These are phyloP conservation scores for Pichia membranifaciens DNA, from an alignment of 805 yeast species.

Conservation along the genomic window DNA sequence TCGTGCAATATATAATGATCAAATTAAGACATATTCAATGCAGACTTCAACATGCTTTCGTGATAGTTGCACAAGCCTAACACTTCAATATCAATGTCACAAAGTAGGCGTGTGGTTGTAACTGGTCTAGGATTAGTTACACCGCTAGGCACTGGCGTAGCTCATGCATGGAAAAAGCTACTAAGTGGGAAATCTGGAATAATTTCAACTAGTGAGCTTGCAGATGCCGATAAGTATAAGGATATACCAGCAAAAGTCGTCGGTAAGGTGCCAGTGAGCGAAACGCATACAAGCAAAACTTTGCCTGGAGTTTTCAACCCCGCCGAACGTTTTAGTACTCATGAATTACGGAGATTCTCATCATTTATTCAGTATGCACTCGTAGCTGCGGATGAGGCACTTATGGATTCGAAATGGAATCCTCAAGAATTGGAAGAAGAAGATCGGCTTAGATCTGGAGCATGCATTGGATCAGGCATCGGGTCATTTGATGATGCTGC, in stretches of 20 bases:
- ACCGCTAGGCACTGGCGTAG: constrained; percentile 74
- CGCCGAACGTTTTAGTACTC: constrained; percentile 40
- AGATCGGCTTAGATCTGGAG: constrained; percentile 48
- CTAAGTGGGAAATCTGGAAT: constrained; percentile 53
- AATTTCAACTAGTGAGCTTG: constrained; percentile 43
- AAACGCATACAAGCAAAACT: constrained; percentile 32
- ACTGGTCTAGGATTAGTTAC: constrained; percentile 87
- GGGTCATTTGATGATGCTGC: constrained; percentile 77
- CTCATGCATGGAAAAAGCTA: constrained; percentile 47
- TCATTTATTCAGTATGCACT: constrained; percentile 73
- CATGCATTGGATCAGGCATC: constrained; percentile 88
- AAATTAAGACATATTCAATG: no score
- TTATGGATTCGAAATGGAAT: constrained; percentile 56
- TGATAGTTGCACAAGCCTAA: no score
- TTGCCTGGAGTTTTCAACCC: constrained; percentile 39
- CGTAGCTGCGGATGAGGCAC: constrained; percentile 71
- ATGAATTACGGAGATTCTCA: constrained; percentile 59
- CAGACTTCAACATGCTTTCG: no score
- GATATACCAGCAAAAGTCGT: constrained; percentile 67
- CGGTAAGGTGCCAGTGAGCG: constrained; percentile 56
- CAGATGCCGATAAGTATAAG: constrained; percentile 40
- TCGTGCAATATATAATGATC: no score
- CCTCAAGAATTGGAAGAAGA: constrained; percentile 29
- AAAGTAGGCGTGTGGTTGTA: constrained; percentile 63
- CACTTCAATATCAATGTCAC: not conserved